Percentiles rank a stretch among this genome's conserved stretches.
These are phyloP conservation scores for Hypoxylon sp. DNA, from an alignment of 2,329 filamentous ascomycete species.

Conservation along the genomic window DNA sequence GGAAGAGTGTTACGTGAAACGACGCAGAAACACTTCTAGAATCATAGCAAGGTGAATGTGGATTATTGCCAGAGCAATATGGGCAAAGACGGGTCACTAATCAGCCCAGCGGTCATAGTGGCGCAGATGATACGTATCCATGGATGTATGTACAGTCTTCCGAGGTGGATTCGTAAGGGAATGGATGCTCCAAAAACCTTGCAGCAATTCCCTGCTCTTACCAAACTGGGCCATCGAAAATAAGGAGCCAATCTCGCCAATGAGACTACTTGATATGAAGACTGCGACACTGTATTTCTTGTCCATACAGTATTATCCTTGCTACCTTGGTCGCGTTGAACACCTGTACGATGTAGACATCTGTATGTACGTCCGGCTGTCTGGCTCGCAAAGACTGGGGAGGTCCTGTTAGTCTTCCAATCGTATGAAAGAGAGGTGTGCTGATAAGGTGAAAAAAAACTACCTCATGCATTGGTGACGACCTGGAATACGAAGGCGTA, in stretches of 20 bases:
- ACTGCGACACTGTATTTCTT: constrained; percentile 47
- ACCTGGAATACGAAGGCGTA: constrained; percentile 36
- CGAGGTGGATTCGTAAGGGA: constrained; percentile 33
- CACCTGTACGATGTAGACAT: constrained; percentile 20
- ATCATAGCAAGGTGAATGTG: constrained; percentile 41
- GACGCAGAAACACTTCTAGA: constrained; percentile 42
- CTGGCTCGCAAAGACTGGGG: constrained; percentile 16
- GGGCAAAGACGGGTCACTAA: constrained; percentile 19
- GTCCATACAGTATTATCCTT: constrained; percentile 33
- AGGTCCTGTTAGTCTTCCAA: constrained; percentile 31
- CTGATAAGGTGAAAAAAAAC: constrained; percentile 37
- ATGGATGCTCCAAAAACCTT: constrained; percentile 43
- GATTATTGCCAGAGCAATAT: constrained; percentile 9
- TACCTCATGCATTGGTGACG: constrained; percentile 33
- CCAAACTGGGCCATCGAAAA: constrained; percentile 45
- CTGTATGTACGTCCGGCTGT: constrained; percentile 21
- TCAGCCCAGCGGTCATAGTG: constrained; percentile 15
- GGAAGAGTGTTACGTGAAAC: constrained; percentile 40
- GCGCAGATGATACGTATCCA: constrained; percentile 8
- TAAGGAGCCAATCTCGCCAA: constrained; percentile 51
- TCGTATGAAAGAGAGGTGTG: constrained; percentile 20
- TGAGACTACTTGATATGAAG: constrained; percentile 45
- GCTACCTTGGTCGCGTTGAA: constrained; percentile 23
- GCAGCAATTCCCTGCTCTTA: constrained; percentile 46
- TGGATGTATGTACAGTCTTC: constrained; percentile 7